Evolutionary conservation across 345 rosid species (phyloP), one percentile per base, ranked within the genome.

Genomic region (Eucalyptus cladocalyx): DNA sequence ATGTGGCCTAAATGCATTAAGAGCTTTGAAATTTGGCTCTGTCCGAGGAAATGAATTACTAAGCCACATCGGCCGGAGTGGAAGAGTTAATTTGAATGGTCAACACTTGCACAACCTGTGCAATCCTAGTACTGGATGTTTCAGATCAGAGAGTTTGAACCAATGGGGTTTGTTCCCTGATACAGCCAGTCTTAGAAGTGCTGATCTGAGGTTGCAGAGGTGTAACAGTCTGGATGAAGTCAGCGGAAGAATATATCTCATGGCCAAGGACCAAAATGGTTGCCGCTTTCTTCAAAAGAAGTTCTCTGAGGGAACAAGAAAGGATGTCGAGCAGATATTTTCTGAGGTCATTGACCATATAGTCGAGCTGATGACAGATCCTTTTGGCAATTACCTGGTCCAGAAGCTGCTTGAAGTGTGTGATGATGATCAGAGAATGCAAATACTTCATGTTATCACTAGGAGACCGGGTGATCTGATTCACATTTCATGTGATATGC

Each of bases 191-290:
- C 89, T 92, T 89, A 93, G 93, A 88, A 90, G 65, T 87, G 58
- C 65, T 47, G 92, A 93, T 91, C 49, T 89, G 37, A 88, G 90
- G 92, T 76, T 93, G 69, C 96, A 88, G 90, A 94, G 92, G 86
- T 93, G 89, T 62, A 90, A 86, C 18, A 93, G 94, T 87, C 90
- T 95, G 54, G 94, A 93, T 48, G 97, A 95, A 88, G 93, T 92
- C 62, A 93, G 90, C 37, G 90, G 88, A 45, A 50, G 83, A 37
- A 86, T 86, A 32, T 86, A 76, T 86, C 92, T 91, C 90, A 91
- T 96, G 95, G 96, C 96, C 0, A 96, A 95, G 89, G 98, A 95
- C 87, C 98, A 96, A 88, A 93, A 95, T 60, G 98, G 98, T 43
- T 95, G 98, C 90, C 95, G 96, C 50, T 95, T 94, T 91, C 87